A percentile compares a stretch with the other conserved stretches of the same genome.
Conservation (phyloP, 2,329 filamentous ascomycete genomes). For the Pseudohalonectria lignicola region DNA sequence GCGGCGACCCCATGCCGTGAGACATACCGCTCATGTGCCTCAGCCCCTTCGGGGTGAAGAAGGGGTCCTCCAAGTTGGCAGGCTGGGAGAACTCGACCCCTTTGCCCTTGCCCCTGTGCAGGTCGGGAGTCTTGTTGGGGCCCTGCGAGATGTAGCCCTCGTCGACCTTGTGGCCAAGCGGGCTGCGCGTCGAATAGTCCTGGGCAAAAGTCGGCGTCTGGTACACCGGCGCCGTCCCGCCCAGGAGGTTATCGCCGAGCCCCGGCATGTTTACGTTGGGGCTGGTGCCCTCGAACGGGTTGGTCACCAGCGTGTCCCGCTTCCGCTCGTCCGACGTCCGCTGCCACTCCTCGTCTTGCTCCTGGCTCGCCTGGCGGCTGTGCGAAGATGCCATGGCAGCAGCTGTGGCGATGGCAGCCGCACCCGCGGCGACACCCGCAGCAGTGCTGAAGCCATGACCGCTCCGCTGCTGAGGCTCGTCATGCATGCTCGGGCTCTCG, state of each 20-base stretch:
- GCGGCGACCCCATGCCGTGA: constrained; percentile 77
- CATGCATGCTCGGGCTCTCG: constrained; percentile 17
- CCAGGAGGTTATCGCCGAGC: constrained; percentile 34
- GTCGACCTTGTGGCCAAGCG: constrained; percentile 53
- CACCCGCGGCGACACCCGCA: constrained; percentile 38
- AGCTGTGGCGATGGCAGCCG: constrained; percentile 40
- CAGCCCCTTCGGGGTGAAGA: constrained; percentile 43
- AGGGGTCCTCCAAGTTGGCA: constrained; percentile 50
- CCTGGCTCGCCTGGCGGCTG: constrained; percentile 42
- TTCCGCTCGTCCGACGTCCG: constrained; percentile 52
- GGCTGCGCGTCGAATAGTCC: constrained; percentile 42
- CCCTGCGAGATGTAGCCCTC: constrained; percentile 86
- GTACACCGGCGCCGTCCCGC: constrained; percentile 11
- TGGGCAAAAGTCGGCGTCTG: constrained; percentile 23
- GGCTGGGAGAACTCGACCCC: constrained; percentile 40
- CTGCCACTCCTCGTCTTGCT: constrained; percentile 55
- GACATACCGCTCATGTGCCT: constrained; percentile 81
- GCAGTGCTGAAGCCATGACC: constrained; percentile 23
- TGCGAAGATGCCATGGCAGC: constrained; percentile 33
- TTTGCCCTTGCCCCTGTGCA: constrained; percentile 37
- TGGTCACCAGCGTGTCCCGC: constrained; percentile 55
- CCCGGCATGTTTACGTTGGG: constrained; percentile 45
- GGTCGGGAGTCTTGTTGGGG: constrained; percentile 42
- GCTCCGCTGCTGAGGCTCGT: constrained; percentile 21
- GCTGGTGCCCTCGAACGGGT: constrained; percentile 55